Conservation (phyloP, 2,329 filamentous ascomycete species). For the Cladosporium sp. region DNA sequence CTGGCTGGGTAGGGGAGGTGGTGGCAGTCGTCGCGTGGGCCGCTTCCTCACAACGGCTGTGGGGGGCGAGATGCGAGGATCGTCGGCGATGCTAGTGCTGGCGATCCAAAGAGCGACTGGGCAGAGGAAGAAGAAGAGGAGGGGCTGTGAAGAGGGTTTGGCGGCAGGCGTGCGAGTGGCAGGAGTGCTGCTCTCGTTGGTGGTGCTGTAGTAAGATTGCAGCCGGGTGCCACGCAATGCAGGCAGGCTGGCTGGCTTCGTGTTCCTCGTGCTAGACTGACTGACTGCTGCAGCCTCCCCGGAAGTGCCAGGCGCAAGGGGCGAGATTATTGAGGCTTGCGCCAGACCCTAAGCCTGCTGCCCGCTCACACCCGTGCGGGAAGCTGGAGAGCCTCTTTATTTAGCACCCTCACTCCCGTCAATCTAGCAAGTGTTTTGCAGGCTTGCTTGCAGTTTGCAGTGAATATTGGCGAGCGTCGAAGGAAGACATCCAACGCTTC, state of each 20-base stretch:
- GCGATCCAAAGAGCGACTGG: slow-evolving; percentile 7
- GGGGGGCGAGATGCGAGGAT: background rate
- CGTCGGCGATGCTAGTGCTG: background rate
- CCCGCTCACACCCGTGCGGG: no score
- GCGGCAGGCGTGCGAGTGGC: no score
- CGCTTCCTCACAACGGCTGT: background rate
- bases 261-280: background rate
- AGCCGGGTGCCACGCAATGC: background rate
- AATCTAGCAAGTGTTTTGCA: no score
- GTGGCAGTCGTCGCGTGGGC: background rate
- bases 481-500: no score
- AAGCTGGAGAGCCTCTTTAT: no score
- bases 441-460: no score
- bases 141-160: background rate
- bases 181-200: no score
- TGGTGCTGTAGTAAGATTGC: no score
- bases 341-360: no score
- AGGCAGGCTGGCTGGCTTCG: background rate
- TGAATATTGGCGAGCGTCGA: no score
- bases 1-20: no score
- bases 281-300: background rate
- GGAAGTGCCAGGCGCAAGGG: background rate
- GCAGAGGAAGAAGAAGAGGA: background rate
- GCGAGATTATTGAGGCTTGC: background rate
- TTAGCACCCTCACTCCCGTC: no score